These are phyloP conservation scores for Hemisphaericaspora subhashii DNA, from an alignment of 1,139 yeast species.

Conservation along the genomic window DNA sequence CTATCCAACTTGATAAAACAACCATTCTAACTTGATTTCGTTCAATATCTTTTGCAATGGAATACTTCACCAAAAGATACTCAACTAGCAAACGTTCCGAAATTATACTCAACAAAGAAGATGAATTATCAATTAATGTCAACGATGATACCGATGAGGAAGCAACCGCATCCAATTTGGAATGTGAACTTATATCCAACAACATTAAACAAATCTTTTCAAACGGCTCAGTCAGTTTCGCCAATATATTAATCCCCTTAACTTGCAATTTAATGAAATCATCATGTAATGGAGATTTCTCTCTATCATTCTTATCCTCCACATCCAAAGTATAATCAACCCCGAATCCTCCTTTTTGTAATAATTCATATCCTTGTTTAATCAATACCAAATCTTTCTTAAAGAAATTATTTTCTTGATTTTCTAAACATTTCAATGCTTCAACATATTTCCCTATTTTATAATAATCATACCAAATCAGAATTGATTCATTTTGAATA, in stretches of 20 bases:
- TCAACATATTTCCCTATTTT: constrained; percentile 63
- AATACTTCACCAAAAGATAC: constrained; percentile 58
- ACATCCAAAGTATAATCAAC: constrained; percentile 19
- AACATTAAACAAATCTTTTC: constrained; percentile 70
- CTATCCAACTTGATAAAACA: constrained; percentile 79
- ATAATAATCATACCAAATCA: constrained; percentile 75
- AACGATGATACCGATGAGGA: neutral
- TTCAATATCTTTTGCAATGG: constrained; percentile 31
- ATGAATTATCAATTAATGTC: neutral
- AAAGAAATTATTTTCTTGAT: constrained; percentile 25
- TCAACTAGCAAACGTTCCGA: constrained; percentile 45
- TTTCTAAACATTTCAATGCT: constrained; percentile 54
- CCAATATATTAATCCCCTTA: constrained; percentile 65
- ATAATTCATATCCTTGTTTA: constrained; percentile 63
- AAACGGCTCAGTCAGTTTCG: constrained; percentile 64
- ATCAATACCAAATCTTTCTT: constrained; percentile 55
- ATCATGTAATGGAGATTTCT: constrained; percentile 8
- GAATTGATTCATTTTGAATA: constrained; percentile 64
- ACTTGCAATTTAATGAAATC: constrained; percentile 28
- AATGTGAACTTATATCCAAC: constrained; percentile 37
- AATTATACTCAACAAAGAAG: constrained; percentile 12
- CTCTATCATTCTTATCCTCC: constrained; percentile 11
- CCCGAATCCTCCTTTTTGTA: constrained; percentile 46
- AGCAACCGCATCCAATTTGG: constrained; percentile 3
- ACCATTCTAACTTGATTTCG: constrained; percentile 52